A percentile compares a stretch with the other conserved stretches of the same genome.
phyloP scores from a whole-genome alignment of 345 rosid species.

The Eucalyptus sideroxylon region DNA sequence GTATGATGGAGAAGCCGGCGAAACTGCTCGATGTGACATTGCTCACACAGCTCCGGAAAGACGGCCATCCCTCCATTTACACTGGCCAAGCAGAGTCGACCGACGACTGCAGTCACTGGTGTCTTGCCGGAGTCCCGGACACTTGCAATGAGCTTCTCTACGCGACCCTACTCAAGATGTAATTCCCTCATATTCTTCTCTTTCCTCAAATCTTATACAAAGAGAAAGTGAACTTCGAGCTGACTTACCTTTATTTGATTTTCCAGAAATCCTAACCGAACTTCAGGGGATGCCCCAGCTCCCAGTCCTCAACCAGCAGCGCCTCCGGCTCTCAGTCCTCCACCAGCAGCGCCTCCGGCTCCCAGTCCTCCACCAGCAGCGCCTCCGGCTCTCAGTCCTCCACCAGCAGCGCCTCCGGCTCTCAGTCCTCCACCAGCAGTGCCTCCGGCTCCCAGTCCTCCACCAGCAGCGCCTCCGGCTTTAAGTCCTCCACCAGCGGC shows the following conservation, averaged over 20 bases:
- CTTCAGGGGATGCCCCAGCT: neutral
- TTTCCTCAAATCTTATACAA: neutral
- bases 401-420: neutral
- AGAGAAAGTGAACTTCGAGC: neutral
- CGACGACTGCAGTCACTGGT: conserved; percentile 74
- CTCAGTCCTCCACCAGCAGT: neutral
- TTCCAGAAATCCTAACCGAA: neutral
- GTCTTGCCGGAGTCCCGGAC: conserved; percentile 70
- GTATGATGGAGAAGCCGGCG: conserved; percentile 27
- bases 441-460: neutral
- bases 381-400: neutral
- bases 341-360: neutral
- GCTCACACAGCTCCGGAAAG: conserved; percentile 55
- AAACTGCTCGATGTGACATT: conserved; percentile 40
- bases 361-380: neutral
- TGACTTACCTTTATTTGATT: neutral
- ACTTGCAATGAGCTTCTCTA: conserved; percentile 64
- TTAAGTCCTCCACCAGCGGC: neutral
- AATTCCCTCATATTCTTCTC: neutral
- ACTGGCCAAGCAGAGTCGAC: conserved; percentile 4
- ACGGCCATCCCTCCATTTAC: conserved; percentile 52
- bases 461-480: neutral
- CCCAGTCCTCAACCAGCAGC: neutral
- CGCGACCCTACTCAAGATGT: neutral
- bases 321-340: neutral